A percentile compares a stretch with the other conserved stretches of the same genome.
Conservation (phyloP, 163 green algal species). For the Chlamydomonas reinhardtii region DNA sequence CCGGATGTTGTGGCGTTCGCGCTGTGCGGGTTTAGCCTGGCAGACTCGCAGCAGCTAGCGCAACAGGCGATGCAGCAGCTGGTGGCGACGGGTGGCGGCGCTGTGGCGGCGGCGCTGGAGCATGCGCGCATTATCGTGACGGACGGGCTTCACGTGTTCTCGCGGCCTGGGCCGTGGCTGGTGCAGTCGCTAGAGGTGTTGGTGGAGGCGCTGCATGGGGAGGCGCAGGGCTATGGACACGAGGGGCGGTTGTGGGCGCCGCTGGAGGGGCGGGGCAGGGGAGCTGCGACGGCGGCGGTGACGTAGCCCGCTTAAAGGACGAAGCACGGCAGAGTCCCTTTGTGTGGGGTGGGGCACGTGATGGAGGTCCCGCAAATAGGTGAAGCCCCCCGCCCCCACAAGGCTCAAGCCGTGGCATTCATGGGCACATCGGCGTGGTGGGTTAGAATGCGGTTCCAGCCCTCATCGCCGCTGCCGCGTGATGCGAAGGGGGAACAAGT, state of each 20-base stretch:
- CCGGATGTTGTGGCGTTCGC: constrained; percentile 34
- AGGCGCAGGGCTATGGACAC: constrained; percentile 76
- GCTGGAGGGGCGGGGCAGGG: neutral
- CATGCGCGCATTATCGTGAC: neutral
- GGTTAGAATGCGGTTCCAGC: too few relatives aligned
- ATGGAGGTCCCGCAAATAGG: too few relatives aligned
- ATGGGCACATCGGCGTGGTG: too few relatives aligned
- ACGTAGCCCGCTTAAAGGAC: too few relatives aligned
- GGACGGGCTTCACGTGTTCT: constrained; percentile 70
- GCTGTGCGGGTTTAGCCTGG: constrained; percentile 27
- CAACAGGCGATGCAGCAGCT: constrained; percentile 9
- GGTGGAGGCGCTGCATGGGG: constrained; percentile 73
- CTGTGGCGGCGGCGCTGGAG: neutral
- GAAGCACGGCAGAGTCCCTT: too few relatives aligned
- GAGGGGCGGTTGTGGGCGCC: constrained; percentile 64
- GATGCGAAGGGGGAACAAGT: too few relatives aligned
- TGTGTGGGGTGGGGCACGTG: too few relatives aligned
- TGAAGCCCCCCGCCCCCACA: too few relatives aligned
- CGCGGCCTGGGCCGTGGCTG: constrained; percentile 69
- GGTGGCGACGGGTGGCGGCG: neutral
- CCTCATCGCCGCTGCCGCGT: too few relatives aligned
- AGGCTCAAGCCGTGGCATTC: too few relatives aligned
- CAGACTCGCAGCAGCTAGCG: neutral
- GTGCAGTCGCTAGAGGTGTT: constrained; percentile 72
- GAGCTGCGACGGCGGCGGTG: too few relatives aligned